Base-by-base conservation (phyloP, 345 rosid genomes). In the Aethionema arabicum region DNA sequence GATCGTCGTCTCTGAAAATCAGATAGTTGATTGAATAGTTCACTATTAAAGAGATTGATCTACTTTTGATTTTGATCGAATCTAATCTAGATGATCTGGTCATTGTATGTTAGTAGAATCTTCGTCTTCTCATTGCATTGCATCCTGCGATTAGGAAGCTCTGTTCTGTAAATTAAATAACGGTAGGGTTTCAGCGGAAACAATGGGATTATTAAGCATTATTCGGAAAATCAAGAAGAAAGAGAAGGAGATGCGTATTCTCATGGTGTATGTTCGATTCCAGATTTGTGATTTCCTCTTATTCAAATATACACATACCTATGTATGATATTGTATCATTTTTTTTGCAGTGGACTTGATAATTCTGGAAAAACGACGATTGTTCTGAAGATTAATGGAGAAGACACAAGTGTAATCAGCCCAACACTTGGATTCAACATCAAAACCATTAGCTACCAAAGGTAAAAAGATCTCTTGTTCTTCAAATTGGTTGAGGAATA, bases 371-470 rank as follows among this genome's bases (percentile, higher is more conserved):
- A 92, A 76, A 92, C 96, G 1, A 92, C 96, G 4, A 83, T 92
- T 54, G 96, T 89, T 75, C 72, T 92, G 83, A 89, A 89, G 70
- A 86, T 89, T 21, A 92, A 89, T 45, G 98, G 96, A 15, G 96
- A 92, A 78, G 91, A 92, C 67, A 89, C 95, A 54, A 85, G 93
- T 33, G 80, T 82, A 56, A 89, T 89, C 39, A 89, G 93, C 62
- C 98, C 98, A 60, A 92, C 97, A 0, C 91, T 92, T 12, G 98
- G 96, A 5, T 92, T 92, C 83, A 89, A 89, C 63, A 89, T 92
- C 79, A 89, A 85, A 77, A 89, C 93, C 61, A 72, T 92, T 46
- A 49, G 67, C 31, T 89, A 82, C 72, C 89, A 85, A 54, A 92
- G 85, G 96, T 88, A 72, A 54, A 21, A 21, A 21, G 27, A 21